A percentile compares a stretch with the other conserved stretches of the same genome.
Evolutionary conservation across 2,329 filamentous ascomycete species (phyloP).

Genomic region (Fusarium nelsonii): DNA sequence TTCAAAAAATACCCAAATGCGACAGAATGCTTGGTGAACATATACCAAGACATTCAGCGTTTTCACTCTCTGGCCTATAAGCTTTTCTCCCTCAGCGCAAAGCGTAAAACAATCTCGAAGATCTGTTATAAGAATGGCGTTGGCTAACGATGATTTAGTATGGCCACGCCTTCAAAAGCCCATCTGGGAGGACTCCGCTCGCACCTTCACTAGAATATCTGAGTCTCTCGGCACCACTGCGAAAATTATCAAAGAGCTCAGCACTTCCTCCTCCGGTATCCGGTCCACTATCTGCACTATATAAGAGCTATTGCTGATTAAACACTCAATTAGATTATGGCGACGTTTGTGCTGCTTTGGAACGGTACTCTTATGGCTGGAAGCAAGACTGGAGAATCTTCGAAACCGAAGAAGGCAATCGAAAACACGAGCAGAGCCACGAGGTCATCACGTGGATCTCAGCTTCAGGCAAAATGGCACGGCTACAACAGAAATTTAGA

Average conservation of each 20-base stretch:
- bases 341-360: neutral
- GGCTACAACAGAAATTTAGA: neutral
- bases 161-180: conserved; percentile 21
- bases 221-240: neutral
- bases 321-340: neutral
- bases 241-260: neutral
- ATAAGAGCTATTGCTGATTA: too few relatives aligned
- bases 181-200: neutral
- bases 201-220: neutral
- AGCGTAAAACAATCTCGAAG: fast-evolving
- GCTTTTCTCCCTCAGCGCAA: neutral
- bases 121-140: too few relatives aligned
- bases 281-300: too few relatives aligned
- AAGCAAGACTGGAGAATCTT: neutral
- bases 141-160: neutral
- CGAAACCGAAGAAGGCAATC: fast-evolving
- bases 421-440: neutral
- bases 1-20: neutral
- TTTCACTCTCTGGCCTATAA: conserved; percentile 1
- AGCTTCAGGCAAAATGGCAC: neutral
- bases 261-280: neutral
- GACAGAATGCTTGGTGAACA: neutral
- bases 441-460: conserved; percentile 1
- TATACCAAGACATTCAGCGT: neutral
- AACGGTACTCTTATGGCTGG: neutral